These are phyloP conservation scores for Mariannaea elegans DNA, from an alignment of 2,329 filamentous ascomycete species.

Conservation along the genomic window DNA sequence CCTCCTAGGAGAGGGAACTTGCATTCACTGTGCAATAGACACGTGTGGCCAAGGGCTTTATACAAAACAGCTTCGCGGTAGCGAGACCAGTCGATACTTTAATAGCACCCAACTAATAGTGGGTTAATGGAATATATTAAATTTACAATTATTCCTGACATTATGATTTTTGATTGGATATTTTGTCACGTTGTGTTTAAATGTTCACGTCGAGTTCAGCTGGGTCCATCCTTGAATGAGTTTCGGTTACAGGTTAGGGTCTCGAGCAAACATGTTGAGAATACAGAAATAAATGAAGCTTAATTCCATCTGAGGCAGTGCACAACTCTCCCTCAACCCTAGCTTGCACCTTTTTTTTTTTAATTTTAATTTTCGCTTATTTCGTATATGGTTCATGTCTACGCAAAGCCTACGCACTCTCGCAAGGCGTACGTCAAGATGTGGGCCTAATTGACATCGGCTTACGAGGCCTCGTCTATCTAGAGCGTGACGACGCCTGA, in stretches of 20 bases:
- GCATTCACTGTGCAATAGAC: conserved; percentile 19
- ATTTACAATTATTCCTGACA: background rate
- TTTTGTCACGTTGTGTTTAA: background rate
- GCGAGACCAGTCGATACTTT: background rate
- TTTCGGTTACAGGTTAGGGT: too few species aligned
- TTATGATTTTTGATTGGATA: background rate
- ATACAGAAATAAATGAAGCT: too few species aligned
- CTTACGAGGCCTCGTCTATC: background rate
- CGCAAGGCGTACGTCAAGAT: conserved; percentile 14
- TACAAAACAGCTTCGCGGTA: conserved; percentile 19
- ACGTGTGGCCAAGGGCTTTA: conserved; percentile 6
- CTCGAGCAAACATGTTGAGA: too few species aligned
- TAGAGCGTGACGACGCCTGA: conserved; percentile 9
- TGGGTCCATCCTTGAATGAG: too few species aligned
- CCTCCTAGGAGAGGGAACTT: conserved; percentile 2
- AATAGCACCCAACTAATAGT: background rate
- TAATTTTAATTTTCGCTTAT: background rate
- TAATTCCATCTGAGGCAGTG: too few species aligned
- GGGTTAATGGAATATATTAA: background rate
- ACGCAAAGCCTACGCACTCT: conserved; percentile 22
- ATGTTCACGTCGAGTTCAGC: too few species aligned
- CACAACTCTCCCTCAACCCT: too few species aligned
- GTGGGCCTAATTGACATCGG: background rate
- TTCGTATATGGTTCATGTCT: background rate
- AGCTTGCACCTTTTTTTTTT: background rate